Evolutionary conservation across 176 grass and related monocot genomes (phyloP), one percentile per base, ranked within the genome.

Genomic region (Oryza punctata): DNA sequence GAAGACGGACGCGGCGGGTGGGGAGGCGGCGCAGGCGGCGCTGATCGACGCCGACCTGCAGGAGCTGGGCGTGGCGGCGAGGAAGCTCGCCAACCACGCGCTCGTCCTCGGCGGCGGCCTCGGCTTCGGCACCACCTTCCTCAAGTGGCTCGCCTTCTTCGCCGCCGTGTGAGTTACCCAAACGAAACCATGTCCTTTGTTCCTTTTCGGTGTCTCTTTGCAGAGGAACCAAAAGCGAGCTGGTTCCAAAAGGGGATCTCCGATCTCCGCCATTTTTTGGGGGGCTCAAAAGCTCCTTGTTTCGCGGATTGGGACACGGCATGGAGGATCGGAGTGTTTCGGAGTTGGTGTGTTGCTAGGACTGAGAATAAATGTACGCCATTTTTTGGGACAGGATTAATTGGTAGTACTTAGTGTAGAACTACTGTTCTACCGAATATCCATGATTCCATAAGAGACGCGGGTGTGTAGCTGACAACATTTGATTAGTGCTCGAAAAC

Each of bases 31-130:
- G 26, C 63, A 65, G 76, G 90, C 78, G 72, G 90, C 78, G 75
- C 82, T 93, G 69, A 80, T 98, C 74, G 87, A 93, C n/a, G 88
- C 93, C 10, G 96, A 98, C 87, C 89, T 98, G 79, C 83, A 79
- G 76, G 93, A 98, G 28, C 45, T 98, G 9, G 26, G 87, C 50
- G 85, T 67, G 33, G 96, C 96, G 15, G 85, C 84, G 59, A 52
- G 73, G 79, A 98, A 92, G 85, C 89, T 95, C 65, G 89, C 87
- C 77, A 89, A 90, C 83, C 93, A 98, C 43, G 89, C 91, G 11
- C 46, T 98, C 78, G 64, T 84, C 50, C 91, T 96, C 85, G 87
- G 85, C 60, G 60, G 78, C 47, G 89, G 89, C 18, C 60, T 98
- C 18, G 92, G 92, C 14, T 81, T 95, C 77, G 87, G 83, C 85